Conservation (phyloP, 2,329 filamentous ascomycete genomes). For the Colletotrichum sp. region DNA sequence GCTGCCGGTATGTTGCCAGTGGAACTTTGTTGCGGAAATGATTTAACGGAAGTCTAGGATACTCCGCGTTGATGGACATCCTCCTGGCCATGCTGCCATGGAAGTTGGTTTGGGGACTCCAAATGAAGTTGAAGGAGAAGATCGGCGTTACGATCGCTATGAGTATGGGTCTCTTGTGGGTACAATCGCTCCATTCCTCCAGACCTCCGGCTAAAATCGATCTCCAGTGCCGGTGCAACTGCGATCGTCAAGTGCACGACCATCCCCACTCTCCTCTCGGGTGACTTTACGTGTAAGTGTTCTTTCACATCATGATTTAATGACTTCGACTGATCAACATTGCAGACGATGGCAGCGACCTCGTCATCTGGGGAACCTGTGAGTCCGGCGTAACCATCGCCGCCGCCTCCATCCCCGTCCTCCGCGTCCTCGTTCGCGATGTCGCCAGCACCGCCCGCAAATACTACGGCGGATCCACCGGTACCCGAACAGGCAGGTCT, state of each 20-base stretch:
- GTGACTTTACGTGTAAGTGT: conserved; percentile 11
- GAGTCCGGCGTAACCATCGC: conserved; percentile 12
- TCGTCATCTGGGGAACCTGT: conserved; percentile 6
- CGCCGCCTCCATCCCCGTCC: conserved; percentile 17
- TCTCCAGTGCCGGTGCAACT: conserved; percentile 20
- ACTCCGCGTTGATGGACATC: conserved; percentile 15
- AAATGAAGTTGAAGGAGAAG: conserved; percentile 19
- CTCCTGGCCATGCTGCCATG: conserved; percentile 16
- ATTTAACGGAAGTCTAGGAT: not conserved
- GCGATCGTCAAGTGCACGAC: conserved; percentile 21
- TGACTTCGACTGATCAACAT: conserved; percentile 22
- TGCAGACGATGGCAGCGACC: conserved; percentile 2
- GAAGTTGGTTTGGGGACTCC: conserved; percentile 19
- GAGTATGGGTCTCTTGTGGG: conserved; percentile 22
- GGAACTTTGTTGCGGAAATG: accelerated
- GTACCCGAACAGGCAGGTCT: not conserved
- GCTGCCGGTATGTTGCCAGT: not conserved
- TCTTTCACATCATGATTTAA: not conserved
- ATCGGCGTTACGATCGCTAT: conserved; percentile 16
- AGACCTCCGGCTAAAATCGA: not conserved
- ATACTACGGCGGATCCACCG: conserved; percentile 5
- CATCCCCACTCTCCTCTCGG: conserved; percentile 8
- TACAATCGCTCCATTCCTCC: not conserved
- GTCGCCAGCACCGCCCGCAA: not conserved
- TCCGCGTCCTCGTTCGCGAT: conserved; percentile 20